Base-by-base conservation (phyloP, 345 rosid genomes). In the Excoecaria agallocha region DNA sequence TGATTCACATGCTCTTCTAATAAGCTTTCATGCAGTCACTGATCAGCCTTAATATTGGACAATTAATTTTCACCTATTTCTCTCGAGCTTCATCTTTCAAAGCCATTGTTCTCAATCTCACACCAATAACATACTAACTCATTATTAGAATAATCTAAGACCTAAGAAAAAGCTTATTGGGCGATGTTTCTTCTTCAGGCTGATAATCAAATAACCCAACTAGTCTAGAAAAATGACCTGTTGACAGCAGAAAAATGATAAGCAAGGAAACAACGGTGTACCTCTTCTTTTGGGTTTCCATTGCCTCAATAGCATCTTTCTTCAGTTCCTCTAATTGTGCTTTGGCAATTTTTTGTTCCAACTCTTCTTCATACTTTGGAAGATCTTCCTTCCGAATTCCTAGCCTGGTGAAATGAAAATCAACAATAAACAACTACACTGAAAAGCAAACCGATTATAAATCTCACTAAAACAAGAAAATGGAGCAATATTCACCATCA, bases 201-300 rank as follows among this genome's bases (percentile, higher is more conserved):
- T 43, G 1, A 48, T 30, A 51, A 38, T 9, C 24, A n/a, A 61
- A 35, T 8, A 30, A 64, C 12, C 60, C 41, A 19, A 6, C 37
- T 30, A 2, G 7, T 15, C 30, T 6, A 46, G 25, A 55, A 25
- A 45, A 35, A 39, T 2, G 10, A 37, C 5, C 38, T 61, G 19
- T 35, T 60, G 38, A 49, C 0, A 16, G 6, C 6, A 51, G 17
- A 52, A 70, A 74, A 50, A 51, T 11, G 45, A 45, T 15, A 25
- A 68, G 12, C 37, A 72, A 2, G 19, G 12, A 25, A 13, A 11
- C 43, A 61, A 69, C 11, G 51, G 48, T 68, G 63, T 79, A 93
- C 99, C 90, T 86, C 86, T 96, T 96, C 88, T 84, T 87, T 81
- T 93, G 98, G 66, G 98, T 81, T 81, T 91, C 97, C 98, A 96